These are phyloP conservation scores for Suhomyces chickasaworum DNA, from an alignment of 1,139 yeast species.

Conservation along the genomic window DNA sequence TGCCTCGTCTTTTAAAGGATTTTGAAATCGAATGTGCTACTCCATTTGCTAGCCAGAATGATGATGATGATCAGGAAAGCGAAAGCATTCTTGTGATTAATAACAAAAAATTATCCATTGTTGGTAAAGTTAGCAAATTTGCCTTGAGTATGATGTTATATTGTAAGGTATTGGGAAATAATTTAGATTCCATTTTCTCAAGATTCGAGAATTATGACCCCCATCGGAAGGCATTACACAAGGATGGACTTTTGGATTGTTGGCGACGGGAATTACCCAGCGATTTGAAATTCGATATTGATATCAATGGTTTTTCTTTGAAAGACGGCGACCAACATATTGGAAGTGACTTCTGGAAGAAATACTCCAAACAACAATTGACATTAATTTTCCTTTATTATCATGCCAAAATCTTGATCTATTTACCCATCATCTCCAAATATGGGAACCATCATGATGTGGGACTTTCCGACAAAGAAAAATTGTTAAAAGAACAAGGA, in stretches of 20 bases:
- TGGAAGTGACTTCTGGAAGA: constrained; percentile 36
- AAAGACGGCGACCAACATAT: constrained; percentile 28
- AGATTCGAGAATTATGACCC: constrained; percentile 43
- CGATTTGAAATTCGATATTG: constrained; percentile 64
- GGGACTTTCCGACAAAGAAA: constrained; percentile 46
- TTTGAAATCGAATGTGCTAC: constrained; percentile 83
- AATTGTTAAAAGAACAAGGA: constrained; percentile 31
- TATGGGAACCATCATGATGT: constrained; percentile 49
- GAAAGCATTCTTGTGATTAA: constrained; percentile 60
- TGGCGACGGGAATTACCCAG: constrained; percentile 78
- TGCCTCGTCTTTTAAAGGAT: constrained; percentile 77
- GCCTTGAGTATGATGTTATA: constrained; percentile 69
- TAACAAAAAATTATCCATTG: constrained; percentile 58
- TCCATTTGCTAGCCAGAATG: constrained; percentile 66
- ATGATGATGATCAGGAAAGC: constrained; percentile 44
- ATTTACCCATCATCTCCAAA: constrained; percentile 68
- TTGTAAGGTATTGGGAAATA: constrained; percentile 71
- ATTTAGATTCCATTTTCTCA: constrained; percentile 66
- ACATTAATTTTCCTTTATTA: constrained; percentile 68
- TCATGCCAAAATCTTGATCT: constrained; percentile 77
- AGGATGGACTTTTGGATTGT: constrained; percentile 71
- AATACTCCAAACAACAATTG: constrained; percentile 52
- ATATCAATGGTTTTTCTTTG: constrained; percentile 60
- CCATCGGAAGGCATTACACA: constrained; percentile 44
- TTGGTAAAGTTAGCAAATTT: constrained; percentile 66